Conservation (phyloP, 2,329 filamentous ascomycete species). For the Ceratocystis cubensis region DNA sequence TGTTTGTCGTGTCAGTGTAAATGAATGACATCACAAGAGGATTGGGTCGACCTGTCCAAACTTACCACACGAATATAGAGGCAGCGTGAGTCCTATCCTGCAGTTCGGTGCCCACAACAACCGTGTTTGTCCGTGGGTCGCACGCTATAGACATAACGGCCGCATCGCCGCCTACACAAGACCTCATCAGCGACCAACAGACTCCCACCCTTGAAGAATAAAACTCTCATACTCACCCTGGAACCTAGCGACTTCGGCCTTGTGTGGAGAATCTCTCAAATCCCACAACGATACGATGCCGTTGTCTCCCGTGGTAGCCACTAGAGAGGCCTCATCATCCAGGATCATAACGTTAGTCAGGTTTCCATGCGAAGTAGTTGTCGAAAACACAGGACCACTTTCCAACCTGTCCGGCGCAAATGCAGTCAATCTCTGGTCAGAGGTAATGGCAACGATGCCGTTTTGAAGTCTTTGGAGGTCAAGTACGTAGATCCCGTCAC, state of each 20-base stretch:
- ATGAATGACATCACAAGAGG: not conserved
- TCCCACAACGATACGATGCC: conserved; percentile 57
- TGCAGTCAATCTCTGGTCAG: conserved; percentile 16
- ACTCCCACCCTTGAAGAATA: not conserved
- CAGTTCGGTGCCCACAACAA: conserved; percentile 64
- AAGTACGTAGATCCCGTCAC: conserved; percentile 16
- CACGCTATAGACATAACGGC: conserved; percentile 55
- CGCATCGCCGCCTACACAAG: conserved; percentile 23
- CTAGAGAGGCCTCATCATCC: conserved; percentile 38
- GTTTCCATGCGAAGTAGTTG: conserved; percentile 43
- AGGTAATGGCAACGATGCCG: conserved; percentile 14
- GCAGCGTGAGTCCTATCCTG: conserved; percentile 49
- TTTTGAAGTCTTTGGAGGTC: conserved; percentile 17
- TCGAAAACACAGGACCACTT: conserved; percentile 32
- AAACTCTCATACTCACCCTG: conserved; percentile 28
- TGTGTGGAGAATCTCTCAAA: conserved; percentile 35
- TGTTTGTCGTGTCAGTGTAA: not conserved
- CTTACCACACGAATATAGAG: conserved; percentile 49
- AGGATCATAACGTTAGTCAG: conserved; percentile 50
- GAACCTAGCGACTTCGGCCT: conserved; percentile 34
- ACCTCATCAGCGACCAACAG: conserved; percentile 2
- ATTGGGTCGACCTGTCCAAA: not conserved
- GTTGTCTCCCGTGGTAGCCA: conserved; percentile 61
- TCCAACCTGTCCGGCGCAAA: conserved; percentile 31
- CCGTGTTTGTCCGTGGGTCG: conserved; percentile 40